Evolutionary conservation across 768 basidiomycete genomes (phyloP), one percentile per base, ranked within the genome.

Genomic region (Serendipita indica): DNA sequence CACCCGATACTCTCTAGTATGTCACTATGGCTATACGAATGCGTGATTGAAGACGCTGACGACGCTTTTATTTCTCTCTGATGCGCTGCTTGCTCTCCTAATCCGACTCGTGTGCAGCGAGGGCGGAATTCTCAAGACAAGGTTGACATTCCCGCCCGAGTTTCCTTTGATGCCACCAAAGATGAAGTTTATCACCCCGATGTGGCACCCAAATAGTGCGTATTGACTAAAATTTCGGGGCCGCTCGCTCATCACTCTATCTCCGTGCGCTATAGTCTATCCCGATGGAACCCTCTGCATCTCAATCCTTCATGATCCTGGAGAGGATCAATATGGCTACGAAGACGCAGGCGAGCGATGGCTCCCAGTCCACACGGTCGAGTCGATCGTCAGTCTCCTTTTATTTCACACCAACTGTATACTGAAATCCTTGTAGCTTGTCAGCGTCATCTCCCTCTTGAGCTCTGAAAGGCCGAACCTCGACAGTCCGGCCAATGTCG

Each of bases 161-260:
- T 97, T 83, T 69, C 94, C 94, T 27, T 71, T 94, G 57, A 75
- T 83, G 49, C 93, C 93, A 5, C 94, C 96, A 34, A 93, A 90
- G 81, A 89, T 98, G 89, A 82, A 80, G 20, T 99, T 99, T 67
- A 79, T 87, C 64, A 97, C 96, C 1, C 84, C 83, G 33, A 88
- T 99, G 80, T 90, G 93, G 82, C 96, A 99, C 72, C 96, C 96
- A 1, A 99, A 97, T 70, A 93, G 94, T 93, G 59, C 64, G 84
- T 72, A 46, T 18, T 30, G 43, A 58, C 7, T 33, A 57, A 28
- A 16, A 25, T 28, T 60, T 43, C 27, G 33, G 2, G 27, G 20
- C 6, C 7, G 54, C 33, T 20, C 25, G 45, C 49, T 57, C 41
- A 28, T 39, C 35, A 57, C 32, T 60, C 22, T 20, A 59, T 58